Evolutionary conservation across 768 basidiomycete species (phyloP).

Genomic region (Rhodosporidiobolus sp.): DNA sequence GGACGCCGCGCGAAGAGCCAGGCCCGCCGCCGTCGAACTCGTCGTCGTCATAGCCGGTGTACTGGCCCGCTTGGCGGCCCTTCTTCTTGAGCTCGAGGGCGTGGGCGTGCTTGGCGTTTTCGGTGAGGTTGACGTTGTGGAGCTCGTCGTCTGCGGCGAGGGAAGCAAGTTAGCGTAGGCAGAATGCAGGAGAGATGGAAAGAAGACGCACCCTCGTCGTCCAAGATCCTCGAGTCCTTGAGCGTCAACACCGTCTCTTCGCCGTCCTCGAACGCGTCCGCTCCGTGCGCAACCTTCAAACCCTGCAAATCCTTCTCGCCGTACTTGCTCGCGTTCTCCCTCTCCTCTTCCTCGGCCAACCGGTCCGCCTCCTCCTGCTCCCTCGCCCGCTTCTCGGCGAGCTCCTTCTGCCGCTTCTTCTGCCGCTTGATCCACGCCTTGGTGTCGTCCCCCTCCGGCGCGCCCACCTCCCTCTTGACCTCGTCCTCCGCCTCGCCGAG

Average conservation of each 20-base stretch:
- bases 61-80: slow-evolving; percentile 61
- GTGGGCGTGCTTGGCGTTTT: slow-evolving; percentile 74
- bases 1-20: slow-evolving; percentile 73
- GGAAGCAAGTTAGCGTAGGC: slow-evolving; percentile 5
- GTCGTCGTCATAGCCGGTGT: slow-evolving; percentile 94
- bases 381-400: slow-evolving; percentile 61
- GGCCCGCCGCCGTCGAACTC: slow-evolving; percentile 69
- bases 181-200: neutral
- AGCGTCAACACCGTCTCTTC: slow-evolving; percentile 92
- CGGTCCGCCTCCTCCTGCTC: slow-evolving; percentile 69
- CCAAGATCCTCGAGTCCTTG: slow-evolving; percentile 92
- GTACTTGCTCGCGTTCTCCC: slow-evolving; percentile 17
- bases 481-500: slow-evolving; percentile 76
- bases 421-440: slow-evolving; percentile 85
- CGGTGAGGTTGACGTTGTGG: slow-evolving; percentile 91
- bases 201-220: slow-evolving; percentile 72
- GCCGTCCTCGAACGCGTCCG: slow-evolving; percentile 86
- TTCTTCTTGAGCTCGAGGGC: slow-evolving; percentile 82
- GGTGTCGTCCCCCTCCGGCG: slow-evolving; percentile 59
- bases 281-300: slow-evolving; percentile 92
- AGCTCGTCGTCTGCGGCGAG: slow-evolving; percentile 81
- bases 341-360: slow-evolving; percentile 63
- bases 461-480: slow-evolving; percentile 26
- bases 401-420: slow-evolving; percentile 88
- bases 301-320: slow-evolving; percentile 68